These are phyloP conservation scores for Neofusicoccum sp. DNA, from an alignment of 2,329 filamentous ascomycete species.

Conservation along the genomic window DNA sequence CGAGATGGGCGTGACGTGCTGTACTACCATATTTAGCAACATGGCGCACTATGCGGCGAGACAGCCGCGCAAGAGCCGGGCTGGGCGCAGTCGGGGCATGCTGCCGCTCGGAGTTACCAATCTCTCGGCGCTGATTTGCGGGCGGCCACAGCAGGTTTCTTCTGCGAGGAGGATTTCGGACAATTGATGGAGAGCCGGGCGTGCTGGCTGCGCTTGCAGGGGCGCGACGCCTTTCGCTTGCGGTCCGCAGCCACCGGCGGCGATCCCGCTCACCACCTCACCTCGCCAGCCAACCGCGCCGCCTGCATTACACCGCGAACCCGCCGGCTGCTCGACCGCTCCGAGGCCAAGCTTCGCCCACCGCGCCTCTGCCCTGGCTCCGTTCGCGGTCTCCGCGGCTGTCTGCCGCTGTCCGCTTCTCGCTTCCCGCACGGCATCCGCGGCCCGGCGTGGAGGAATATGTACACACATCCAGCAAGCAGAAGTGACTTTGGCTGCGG, in stretches of 20 bases:
- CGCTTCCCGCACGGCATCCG: background rate
- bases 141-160: background rate
- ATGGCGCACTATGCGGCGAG: background rate
- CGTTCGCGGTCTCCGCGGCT: no score
- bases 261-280: background rate
- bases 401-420: no score
- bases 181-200: constrained; percentile 7
- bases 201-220: background rate
- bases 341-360: background rate
- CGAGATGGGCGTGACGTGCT: background rate
- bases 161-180: background rate
- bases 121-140: background rate
- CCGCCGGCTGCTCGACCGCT: no score
- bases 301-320: background rate
- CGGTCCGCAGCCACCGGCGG: background rate
- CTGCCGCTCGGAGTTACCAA: background rate
- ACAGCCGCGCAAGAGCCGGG: background rate
- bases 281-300: background rate
- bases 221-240: background rate
- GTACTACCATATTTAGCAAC: constrained; percentile 1
- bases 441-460: background rate
- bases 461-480: background rate
- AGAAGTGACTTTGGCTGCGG: background rate
- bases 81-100: no score
- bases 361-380: background rate